Percentiles rank a stretch among this genome's conserved stretches.
Conservation (phyloP, 306 rosid species). For the Trifolium pratense region DNA sequence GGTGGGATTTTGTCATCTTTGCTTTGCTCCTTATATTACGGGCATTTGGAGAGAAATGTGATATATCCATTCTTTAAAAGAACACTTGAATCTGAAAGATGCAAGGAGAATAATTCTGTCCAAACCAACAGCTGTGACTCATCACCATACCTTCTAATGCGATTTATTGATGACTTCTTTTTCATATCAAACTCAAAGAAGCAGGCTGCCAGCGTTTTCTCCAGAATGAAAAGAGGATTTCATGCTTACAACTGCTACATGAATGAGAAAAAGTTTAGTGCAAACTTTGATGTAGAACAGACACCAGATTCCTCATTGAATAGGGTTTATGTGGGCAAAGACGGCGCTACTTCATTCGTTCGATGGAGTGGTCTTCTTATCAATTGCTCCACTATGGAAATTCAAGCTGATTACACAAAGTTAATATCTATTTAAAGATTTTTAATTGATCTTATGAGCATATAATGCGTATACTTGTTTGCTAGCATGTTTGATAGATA, state of each 20-base stretch:
- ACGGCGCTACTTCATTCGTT: constrained; percentile 64
- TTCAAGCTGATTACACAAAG: constrained; percentile 91
- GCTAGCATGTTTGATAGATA: constrained; percentile 4
- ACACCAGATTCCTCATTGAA: constrained; percentile 46
- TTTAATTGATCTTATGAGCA: constrained; percentile 37
- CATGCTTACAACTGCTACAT: constrained; percentile 81
- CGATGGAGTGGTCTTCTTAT: constrained; percentile 92
- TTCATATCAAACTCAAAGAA: constrained; percentile 80
- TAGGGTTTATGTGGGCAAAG: constrained; percentile 57
- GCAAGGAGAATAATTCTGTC: constrained; percentile 40
- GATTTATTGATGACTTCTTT: constrained; percentile 79
- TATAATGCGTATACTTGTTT: constrained; percentile 41
- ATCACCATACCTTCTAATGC: constrained; percentile 55
- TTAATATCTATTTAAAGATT: constrained; percentile 40
- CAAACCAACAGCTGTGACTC: constrained; percentile 39
- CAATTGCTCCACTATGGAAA: constrained; percentile 74
- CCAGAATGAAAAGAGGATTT: constrained; percentile 80
- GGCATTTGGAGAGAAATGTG: constrained; percentile 72
- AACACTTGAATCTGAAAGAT: constrained; percentile 45
- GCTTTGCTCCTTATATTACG: constrained; percentile 82
- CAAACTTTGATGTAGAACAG: constrained; percentile 65
- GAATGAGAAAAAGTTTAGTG: constrained; percentile 75
- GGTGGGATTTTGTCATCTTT: constrained; percentile 87
- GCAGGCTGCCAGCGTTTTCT: constrained; percentile 68
- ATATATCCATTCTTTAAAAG: constrained; percentile 75